These are phyloP conservation scores for Elymus sibiricus DNA, from an alignment of 176 grass and related monocot species.

Conservation along the genomic window DNA sequence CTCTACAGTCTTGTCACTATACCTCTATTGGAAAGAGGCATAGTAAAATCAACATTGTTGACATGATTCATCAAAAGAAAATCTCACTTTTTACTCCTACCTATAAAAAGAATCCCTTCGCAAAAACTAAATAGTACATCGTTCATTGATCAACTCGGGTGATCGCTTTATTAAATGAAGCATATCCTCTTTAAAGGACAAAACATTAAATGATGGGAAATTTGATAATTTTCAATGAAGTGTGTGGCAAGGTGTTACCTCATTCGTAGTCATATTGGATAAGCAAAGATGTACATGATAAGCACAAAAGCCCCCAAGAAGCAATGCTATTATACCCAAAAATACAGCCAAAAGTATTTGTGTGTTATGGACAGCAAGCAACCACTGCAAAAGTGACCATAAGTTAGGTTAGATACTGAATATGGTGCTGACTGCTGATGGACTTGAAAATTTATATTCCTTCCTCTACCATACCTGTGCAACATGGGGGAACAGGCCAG, in stretches of 20 bases:
- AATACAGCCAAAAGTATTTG: conserved; percentile 92
- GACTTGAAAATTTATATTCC: background rate
- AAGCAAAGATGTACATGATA: conserved; percentile 91
- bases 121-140: background rate
- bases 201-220: background rate
- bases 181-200: background rate
- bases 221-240: background rate
- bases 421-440: background rate
- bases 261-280: conserved; percentile 85
- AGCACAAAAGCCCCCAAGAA: conserved; percentile 87
- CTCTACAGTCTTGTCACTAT: background rate
- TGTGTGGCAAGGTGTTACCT: conserved; percentile 42
- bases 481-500: conserved; percentile 75
- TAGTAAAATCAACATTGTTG: background rate
- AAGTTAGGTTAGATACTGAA: background rate
- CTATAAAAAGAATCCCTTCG: background rate
- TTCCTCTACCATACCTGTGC: conserved; percentile 58
- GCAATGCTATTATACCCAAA: conserved; percentile 77
- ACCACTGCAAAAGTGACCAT: conserved; percentile 59
- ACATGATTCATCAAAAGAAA: background rate
- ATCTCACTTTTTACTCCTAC: background rate
- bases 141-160: background rate
- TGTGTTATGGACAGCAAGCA: conserved; percentile 81
- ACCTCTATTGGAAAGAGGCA: background rate
- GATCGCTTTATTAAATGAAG: background rate